Conservation (phyloP, 345 rosid species). For the Bretschneidera sinensis region DNA sequence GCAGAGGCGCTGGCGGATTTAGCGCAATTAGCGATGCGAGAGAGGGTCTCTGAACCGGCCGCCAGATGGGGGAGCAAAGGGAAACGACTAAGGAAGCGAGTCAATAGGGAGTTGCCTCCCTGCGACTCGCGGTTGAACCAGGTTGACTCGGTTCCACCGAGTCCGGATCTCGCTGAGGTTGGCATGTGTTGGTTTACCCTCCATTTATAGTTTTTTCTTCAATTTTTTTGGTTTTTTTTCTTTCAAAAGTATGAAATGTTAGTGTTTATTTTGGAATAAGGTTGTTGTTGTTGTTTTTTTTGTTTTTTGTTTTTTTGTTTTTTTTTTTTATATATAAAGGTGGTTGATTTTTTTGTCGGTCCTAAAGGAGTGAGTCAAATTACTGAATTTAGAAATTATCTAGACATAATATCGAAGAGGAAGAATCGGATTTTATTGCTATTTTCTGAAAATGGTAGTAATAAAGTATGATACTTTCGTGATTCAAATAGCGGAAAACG, state of each 20-base stretch:
- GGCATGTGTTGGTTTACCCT: conserved; percentile 15
- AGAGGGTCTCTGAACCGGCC: conserved; percentile 31
- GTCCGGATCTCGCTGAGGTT: conserved; percentile 44
- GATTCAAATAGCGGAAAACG: neutral
- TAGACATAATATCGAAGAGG: no score
- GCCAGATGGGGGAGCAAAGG: conserved; percentile 62
- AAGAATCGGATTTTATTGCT: no score
- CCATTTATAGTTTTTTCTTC: neutral
- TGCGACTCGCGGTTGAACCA: conserved; percentile 30
- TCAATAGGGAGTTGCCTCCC: conserved; percentile 54
- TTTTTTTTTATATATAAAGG: no score
- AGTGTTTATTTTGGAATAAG: no score
- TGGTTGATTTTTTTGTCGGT: no score
- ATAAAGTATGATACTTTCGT: neutral
- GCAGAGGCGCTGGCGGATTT: conserved; percentile 84
- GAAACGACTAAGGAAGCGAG: conserved; percentile 58
- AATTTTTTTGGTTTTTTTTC: neutral
- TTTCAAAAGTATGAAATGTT: neutral
- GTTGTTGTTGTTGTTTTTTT: no score
- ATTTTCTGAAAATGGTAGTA: neutral
- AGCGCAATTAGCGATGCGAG: conserved; percentile 53
- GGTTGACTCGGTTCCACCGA: conserved; percentile 29
- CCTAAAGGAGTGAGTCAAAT: neutral
- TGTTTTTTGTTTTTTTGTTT: no score
- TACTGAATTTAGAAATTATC: neutral